Percentiles rank a stretch among this genome's conserved stretches.
Conservation (phyloP, 139 green algal species). For the Monoraphidium neglectum region DNA sequence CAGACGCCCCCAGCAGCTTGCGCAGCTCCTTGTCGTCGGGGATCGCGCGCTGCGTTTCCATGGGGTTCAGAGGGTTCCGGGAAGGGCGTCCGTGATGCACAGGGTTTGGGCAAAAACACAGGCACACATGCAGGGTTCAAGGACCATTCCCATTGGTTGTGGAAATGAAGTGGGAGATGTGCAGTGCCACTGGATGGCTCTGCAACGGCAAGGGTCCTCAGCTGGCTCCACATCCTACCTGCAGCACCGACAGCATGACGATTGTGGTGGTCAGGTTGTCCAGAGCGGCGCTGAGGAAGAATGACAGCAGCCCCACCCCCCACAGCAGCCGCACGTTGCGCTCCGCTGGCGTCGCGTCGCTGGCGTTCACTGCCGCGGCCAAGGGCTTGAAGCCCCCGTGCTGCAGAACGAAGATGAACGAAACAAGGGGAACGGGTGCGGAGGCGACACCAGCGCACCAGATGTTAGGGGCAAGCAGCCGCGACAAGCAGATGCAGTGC, state of each 20-base stretch:
- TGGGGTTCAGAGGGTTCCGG: not conserved
- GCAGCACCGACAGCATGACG: slow-evolving; percentile 74
- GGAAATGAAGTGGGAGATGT: too few species aligned
- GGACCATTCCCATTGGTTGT: too few species aligned
- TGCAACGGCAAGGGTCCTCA: too few species aligned
- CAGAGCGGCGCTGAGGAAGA: slow-evolving; percentile 66
- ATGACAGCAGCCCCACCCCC: slow-evolving; percentile 47
- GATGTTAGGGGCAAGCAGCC: too few species aligned
- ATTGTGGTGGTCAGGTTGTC: slow-evolving; percentile 85
- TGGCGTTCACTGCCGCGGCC: slow-evolving; percentile 2
- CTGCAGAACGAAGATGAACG: too few species aligned
- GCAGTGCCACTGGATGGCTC: too few species aligned
- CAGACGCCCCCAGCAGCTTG: slow-evolving; percentile 63
- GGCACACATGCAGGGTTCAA: too few species aligned
- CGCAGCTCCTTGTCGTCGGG: slow-evolving; percentile 38
- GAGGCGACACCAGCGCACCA: too few species aligned
- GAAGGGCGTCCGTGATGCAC: too few species aligned
- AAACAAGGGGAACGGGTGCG: not conserved
- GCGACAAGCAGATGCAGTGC: too few species aligned
- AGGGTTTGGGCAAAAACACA: too few species aligned
- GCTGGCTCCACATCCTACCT: too few species aligned
- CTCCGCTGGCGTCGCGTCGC: not conserved
- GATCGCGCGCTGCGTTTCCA: slow-evolving; percentile 6
- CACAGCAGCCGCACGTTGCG: slow-evolving; percentile 34
- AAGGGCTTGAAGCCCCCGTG: slow-evolving; percentile 59